Percentiles rank a stretch among this genome's conserved stretches.
Evolutionary conservation across 768 basidiomycete species (phyloP).

Genomic region (Chiua virens): DNA sequence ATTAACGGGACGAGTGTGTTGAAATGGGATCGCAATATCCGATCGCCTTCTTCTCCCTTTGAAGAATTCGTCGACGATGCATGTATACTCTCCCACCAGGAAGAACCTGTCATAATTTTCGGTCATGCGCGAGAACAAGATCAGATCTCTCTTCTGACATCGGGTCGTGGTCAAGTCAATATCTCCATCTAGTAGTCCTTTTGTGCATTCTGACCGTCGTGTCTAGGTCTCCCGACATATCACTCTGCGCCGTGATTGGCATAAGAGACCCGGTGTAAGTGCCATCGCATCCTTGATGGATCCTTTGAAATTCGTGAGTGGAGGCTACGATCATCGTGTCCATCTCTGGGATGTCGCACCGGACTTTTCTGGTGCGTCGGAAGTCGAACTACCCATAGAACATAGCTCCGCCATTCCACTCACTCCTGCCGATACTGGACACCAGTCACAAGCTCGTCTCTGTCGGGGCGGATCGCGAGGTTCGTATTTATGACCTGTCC

Average conservation of each 20-base stretch:
- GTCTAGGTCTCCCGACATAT: constrained; percentile 9
- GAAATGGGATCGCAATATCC: constrained; percentile 16
- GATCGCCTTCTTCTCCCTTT: constrained; percentile 18
- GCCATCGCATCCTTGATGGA: constrained; percentile 43
- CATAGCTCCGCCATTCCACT: constrained; percentile 45
- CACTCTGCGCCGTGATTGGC: constrained; percentile 31
- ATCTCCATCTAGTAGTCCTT: background rate
- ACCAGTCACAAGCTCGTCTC: constrained; percentile 48
- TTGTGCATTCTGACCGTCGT: constrained; percentile 1
- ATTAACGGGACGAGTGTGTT: constrained; percentile 19
- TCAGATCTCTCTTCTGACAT: constrained; percentile 30
- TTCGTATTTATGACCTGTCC: constrained; percentile 46
- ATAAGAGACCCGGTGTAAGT: constrained; percentile 43
- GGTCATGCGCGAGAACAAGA: constrained; percentile 40
- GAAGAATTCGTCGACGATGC: constrained; percentile 44
- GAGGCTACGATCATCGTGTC: constrained; percentile 48
- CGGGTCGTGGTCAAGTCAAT: constrained; percentile 24
- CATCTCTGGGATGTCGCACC: constrained; percentile 46
- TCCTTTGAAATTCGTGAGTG: constrained; percentile 45
- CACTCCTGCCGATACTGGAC: constrained; percentile 43
- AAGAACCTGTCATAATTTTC: constrained; percentile 31
- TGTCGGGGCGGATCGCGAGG: constrained; percentile 48
- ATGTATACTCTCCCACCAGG: constrained; percentile 33
- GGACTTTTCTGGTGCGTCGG: constrained; percentile 32
- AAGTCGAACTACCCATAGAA: constrained; percentile 36